Base-by-base conservation (phyloP, 768 basidiomycete species). In the Calvatia gigantea region DNA sequence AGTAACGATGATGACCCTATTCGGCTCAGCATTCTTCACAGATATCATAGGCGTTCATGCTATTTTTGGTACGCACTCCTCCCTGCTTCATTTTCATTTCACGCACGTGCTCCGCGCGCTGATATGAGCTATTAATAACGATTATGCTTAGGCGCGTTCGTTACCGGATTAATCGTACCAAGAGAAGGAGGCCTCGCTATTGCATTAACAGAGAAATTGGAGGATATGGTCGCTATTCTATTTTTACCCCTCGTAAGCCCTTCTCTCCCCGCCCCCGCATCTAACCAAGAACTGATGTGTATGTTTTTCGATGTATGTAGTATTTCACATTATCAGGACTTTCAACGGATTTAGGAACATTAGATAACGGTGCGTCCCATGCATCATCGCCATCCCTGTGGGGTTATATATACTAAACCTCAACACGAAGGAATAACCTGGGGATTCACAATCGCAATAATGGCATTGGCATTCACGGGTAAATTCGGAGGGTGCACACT, bases 291-390 rank as follows among this genome's bases (percentile, higher is more conserved):
- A n/a, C n/a, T n/a, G n/a, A n/a, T 19, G 47, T 19, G 63, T 57
- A 56, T 59, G 56, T 53, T 23, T 21, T 35, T 43, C 27, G 42
- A 6, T 4, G 33, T 3, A 15, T 15, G 48, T 25, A 91, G 86
- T 98, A 98, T 73, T 98, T 98, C 64, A 91, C 94, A 0, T 69
- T 94, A 3, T 95, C 93, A 0, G 97, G 96, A 1, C 76, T 98
- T 21, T 87, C 86, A 15, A 98, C 97, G 1, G 76, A 99, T 70
- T 77, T 99, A 2, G 88, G 91, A 0, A 73, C 98, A 17, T 75
- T 99, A 8, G 73, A 98, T 66, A 74, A 85, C 23, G 94, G 94
- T 77, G 56, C 38, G 52, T 27, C 70, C 58, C n/a, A 2, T 33
- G 11, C 11, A 3, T 21, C 43, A 46, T 17, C 27, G 39, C 9